Evolutionary conservation across 768 basidiomycete genomes (phyloP).

Genomic region (Suillus weaverae): DNA sequence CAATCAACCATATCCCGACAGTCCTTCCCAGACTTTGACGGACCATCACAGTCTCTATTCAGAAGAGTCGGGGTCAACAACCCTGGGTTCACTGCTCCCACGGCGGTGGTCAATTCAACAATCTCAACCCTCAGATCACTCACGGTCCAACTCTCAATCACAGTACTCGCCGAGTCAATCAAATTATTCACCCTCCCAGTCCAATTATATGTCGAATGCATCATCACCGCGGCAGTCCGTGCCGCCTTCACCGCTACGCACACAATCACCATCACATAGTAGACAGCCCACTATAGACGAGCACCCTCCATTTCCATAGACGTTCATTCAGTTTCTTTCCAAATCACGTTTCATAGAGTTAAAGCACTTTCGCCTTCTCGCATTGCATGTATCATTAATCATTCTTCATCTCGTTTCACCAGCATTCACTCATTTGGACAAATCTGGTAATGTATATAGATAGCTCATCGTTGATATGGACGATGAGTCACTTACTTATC

Average conservation of each 20-base stretch:
- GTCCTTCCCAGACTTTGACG: slow-evolving; percentile 22
- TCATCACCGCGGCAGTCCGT: slow-evolving; percentile 32
- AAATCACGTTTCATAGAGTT: neutral
- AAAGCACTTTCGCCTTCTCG: neutral
- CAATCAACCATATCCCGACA: slow-evolving; percentile 47
- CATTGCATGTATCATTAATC: slow-evolving; percentile 5
- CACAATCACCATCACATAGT: slow-evolving; percentile 29
- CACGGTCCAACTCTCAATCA: slow-evolving; percentile 32
- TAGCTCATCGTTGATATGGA: slow-evolving; percentile 2
- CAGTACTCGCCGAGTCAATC: slow-evolving; percentile 27
- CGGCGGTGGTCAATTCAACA: slow-evolving; percentile 34
- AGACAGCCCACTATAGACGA: slow-evolving; percentile 36
- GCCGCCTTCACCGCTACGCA: slow-evolving; percentile 30
- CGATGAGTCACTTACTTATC: slow-evolving; percentile 8
- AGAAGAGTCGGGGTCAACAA: slow-evolving; percentile 36
- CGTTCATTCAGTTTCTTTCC: neutral
- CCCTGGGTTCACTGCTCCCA: slow-evolving; percentile 34
- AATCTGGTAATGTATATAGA: slow-evolving; percentile 8
- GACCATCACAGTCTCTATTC: slow-evolving; percentile 30
- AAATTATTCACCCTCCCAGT: slow-evolving; percentile 4
- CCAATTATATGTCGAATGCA: slow-evolving; percentile 17
- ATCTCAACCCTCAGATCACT: slow-evolving; percentile 27
- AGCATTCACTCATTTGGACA: slow-evolving; percentile 12
- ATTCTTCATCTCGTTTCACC: neutral
- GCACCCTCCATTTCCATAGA: slow-evolving; percentile 16